A percentile compares a stretch with the other conserved stretches of the same genome.
Evolutionary conservation across 805 yeast species (phyloP).

Genomic region (Pichia thaimueangensis): DNA sequence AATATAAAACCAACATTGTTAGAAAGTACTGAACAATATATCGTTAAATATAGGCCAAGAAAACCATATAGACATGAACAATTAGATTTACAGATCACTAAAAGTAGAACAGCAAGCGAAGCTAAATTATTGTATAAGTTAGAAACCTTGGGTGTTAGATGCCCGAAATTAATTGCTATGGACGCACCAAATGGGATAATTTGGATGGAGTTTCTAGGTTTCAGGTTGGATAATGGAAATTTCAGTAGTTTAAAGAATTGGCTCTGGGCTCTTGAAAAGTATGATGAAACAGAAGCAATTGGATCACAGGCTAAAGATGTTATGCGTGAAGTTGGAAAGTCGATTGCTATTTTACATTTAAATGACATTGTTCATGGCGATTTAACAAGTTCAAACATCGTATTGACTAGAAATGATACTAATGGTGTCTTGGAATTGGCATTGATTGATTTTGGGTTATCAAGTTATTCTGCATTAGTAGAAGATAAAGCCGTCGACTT

Average conservation of each 20-base stretch:
- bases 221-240: constrained; percentile 41
- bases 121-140: constrained; percentile 66
- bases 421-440: constrained; percentile 15
- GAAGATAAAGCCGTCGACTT: constrained; percentile 98
- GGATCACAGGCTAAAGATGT: constrained; percentile 36
- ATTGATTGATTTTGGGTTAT: constrained; percentile 87
- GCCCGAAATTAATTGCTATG: constrained; percentile 69
- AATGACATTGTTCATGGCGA: constrained; percentile 90
- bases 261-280: constrained; percentile 54
- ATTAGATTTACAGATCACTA: constrained; percentile 70
- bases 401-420: constrained; percentile 34
- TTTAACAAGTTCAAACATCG: constrained; percentile 81
- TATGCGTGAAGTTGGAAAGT: constrained; percentile 52
- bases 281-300: constrained; percentile 14
- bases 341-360: constrained; percentile 65
- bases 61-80: constrained; percentile 87
- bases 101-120: constrained; percentile 77
- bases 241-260: constrained; percentile 66
- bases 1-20: constrained; percentile 22
- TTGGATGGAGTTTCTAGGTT: constrained; percentile 82
- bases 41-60: constrained; percentile 80
- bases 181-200: constrained; percentile 75
- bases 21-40: constrained; percentile 34
- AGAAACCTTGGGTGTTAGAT: constrained; percentile 48
- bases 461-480: constrained; percentile 63